Evolutionary conservation across 371 early-diverging fungal species (phyloP).

Genomic region (Coemansia sp.): DNA sequence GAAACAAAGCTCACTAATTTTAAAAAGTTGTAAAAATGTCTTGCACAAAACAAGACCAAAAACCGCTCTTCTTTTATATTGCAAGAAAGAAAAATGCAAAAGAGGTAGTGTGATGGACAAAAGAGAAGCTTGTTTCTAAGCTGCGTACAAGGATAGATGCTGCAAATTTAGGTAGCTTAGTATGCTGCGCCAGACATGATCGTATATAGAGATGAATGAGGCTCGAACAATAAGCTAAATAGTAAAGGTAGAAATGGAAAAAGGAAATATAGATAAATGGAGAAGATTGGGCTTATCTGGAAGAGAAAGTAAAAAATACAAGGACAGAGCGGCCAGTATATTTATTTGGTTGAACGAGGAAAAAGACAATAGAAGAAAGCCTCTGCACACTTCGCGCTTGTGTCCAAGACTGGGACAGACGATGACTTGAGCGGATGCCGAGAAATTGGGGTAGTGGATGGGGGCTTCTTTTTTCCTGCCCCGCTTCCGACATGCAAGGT

Average conservation of each 20-base stretch:
- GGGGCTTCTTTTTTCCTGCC: neutral
- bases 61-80: neutral
- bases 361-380: neutral
- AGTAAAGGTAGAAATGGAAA: neutral
- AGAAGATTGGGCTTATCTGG: neutral
- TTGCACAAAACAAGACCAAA: conserved; percentile 5
- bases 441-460: conserved; percentile 7
- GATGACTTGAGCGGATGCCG: conserved; percentile 2
- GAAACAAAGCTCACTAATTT: neutral
- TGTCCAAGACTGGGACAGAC: neutral
- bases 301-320: neutral
- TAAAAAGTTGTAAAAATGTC: neutral
- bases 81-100: conserved; percentile 1
- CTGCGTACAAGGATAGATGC: neutral
- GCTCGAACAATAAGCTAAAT: neutral
- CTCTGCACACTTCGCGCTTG: neutral
- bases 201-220: neutral
- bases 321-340: neutral
- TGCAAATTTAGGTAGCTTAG: conserved; percentile 10
- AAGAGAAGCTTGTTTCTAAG: neutral
- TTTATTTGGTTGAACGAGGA: neutral
- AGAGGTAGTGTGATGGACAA: neutral
- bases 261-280: neutral
- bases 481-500: neutral
- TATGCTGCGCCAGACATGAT: conserved; percentile 10